Evolutionary conservation across 2,329 filamentous ascomycete genomes (phyloP).

Genomic region (Diaporthe amygdali): DNA sequence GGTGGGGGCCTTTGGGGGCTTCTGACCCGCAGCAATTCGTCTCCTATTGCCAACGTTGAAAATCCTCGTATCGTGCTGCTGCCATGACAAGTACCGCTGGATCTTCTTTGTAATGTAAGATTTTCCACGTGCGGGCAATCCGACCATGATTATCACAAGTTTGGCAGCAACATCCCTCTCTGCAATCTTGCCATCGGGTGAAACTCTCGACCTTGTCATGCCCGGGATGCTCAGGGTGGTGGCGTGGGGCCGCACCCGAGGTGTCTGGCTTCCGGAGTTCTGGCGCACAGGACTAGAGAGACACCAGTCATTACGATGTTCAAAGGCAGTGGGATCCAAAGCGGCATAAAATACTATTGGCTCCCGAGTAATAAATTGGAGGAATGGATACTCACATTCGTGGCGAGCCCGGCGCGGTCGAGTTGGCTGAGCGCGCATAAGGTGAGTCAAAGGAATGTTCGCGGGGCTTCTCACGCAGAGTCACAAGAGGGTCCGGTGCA

Average conservation of each 20-base stretch:
- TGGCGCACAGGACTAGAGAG: conserved; percentile 66
- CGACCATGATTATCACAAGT: conserved; percentile 98
- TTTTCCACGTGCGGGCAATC: conserved; percentile 91
- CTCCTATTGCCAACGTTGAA: conserved; percentile 97
- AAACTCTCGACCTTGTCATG: conserved; percentile 93
- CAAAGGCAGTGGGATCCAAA: conserved; percentile 4
- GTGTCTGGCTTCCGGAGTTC: conserved; percentile 78
- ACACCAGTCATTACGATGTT: conserved; percentile 19
- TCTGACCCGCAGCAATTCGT: conserved; percentile 73
- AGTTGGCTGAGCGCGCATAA: conserved; percentile 61
- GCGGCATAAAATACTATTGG: neutral
- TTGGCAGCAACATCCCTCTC: conserved; percentile 95
- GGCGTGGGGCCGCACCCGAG: conserved; percentile 79
- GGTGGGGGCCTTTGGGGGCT: conserved; percentile 33
- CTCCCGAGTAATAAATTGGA: conserved; percentile 12
- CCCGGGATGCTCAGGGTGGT: conserved; percentile 97
- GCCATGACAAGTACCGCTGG: conserved; percentile 92
- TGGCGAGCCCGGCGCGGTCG: conserved; percentile 63
- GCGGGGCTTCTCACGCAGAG: conserved; percentile 36
- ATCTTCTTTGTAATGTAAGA: conserved; percentile 99
- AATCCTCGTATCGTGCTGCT: conserved; percentile 93
- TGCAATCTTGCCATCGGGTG: conserved; percentile 92
- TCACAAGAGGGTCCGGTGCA: conserved; percentile 36
- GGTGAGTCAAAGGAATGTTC: conserved; percentile 54
- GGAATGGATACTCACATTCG: conserved; percentile 53